Percentiles rank a stretch among this genome's conserved stretches.
Conservation (phyloP, 176 grass and related monocot genomes). For the Neostapfia colusana region DNA sequence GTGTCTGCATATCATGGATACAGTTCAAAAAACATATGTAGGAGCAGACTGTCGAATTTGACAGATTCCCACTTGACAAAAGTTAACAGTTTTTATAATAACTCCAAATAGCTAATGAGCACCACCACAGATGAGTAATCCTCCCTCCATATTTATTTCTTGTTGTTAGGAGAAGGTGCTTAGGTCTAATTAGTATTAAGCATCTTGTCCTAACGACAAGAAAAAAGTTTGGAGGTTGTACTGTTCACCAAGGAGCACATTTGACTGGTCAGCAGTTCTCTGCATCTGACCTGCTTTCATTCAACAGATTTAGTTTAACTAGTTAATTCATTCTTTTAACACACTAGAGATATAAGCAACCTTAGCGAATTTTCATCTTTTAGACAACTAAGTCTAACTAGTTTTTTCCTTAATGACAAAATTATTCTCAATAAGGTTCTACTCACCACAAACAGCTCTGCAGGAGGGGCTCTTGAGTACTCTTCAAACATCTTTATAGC, state of each 20-base stretch:
- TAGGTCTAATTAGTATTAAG: too few relatives aligned
- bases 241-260: constrained; percentile 23
- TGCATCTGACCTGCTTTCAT: constrained; percentile 7
- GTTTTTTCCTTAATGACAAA: constrained; percentile 8
- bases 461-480: constrained; percentile 51
- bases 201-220: too few relatives aligned
- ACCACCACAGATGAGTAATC: constrained; percentile 4
- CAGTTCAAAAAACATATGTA: constrained; percentile 13
- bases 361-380: background rate
- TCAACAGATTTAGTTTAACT: background rate
- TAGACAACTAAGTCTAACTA: constrained; percentile 2
- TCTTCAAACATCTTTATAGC: constrained; percentile 97
- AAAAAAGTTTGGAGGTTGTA: too few relatives aligned
- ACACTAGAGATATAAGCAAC: background rate
- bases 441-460: constrained; percentile 89
- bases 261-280: background rate
- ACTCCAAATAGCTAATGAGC: constrained; percentile 4
- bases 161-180: too few relatives aligned
- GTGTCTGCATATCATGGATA: constrained; percentile 51
- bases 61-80: background rate
- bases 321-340: constrained; percentile 1
- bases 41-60: background rate
- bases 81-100: background rate
- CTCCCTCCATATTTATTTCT: too few relatives aligned
- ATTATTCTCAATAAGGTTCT: constrained; percentile 21